A percentile compares a stretch with the other conserved stretches of the same genome.
phyloP scores from a whole-genome alignment of 139 green algal species.

The Picochlorum costavermella region DNA sequence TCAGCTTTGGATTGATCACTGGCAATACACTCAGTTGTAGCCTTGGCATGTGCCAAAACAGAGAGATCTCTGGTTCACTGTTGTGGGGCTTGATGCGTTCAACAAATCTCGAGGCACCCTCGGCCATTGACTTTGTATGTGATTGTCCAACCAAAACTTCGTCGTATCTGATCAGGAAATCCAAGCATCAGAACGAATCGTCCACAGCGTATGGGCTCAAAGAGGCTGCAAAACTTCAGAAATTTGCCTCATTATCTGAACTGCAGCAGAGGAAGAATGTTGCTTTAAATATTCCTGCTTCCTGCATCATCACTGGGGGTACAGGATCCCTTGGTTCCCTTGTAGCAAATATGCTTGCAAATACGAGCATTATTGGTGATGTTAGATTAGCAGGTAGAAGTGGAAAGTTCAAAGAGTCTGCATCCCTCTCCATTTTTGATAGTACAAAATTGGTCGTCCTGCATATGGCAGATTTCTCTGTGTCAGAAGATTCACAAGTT shows the following conservation, averaged over 20 bases:
- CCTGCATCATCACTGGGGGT: slow-evolving; percentile 51
- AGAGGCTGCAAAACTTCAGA: background rate
- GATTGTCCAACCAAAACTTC: too few species aligned
- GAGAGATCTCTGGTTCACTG: too few species aligned
- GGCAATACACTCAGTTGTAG: too few species aligned
- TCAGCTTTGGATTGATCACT: too few species aligned
- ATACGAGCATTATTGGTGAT: background rate
- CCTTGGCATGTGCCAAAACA: too few species aligned
- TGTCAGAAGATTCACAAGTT: background rate
- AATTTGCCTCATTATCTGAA: background rate
- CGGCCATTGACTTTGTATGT: too few species aligned
- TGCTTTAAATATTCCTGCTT: background rate
- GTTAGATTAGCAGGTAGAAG: background rate
- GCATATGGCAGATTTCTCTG: background rate
- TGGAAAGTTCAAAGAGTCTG: background rate
- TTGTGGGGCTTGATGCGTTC: slow-evolving; percentile 1
- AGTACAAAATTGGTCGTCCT: background rate
- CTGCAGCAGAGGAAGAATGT: background rate
- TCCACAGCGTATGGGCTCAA: background rate
- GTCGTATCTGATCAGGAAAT: too few species aligned
- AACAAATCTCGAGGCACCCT: background rate
- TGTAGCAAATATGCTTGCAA: slow-evolving; percentile 30
- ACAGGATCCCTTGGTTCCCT: slow-evolving; percentile 55
- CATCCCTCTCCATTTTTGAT: background rate
- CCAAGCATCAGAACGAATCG: background rate